Evolutionary conservation across 2,329 filamentous ascomycete species (phyloP).

Genomic region (Hypoxylon rubiginosum): DNA sequence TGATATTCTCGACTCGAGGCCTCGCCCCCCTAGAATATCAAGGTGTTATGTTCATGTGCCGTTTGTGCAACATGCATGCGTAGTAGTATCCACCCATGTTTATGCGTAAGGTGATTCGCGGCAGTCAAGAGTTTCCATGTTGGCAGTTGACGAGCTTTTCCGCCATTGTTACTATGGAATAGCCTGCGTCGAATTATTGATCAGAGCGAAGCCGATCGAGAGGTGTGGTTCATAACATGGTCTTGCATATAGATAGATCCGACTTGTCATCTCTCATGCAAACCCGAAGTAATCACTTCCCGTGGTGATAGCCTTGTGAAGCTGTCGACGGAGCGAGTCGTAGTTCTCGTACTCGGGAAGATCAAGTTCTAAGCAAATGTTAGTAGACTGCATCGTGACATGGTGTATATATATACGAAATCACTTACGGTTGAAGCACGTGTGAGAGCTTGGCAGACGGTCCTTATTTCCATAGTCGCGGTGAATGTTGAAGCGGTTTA

Average conservation of each 20-base stretch:
- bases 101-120: constrained; percentile 17
- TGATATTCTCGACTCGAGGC: not conserved
- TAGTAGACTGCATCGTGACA: constrained; percentile 48
- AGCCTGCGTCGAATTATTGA: constrained; percentile 3
- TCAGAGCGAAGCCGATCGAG: constrained; percentile 26
- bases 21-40: not conserved
- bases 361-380: constrained; percentile 81
- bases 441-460: constrained; percentile 94
- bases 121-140: no score
- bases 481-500: constrained; percentile 98
- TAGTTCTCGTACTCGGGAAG: constrained; percentile 98
- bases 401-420: constrained; percentile 3
- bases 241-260: not conserved
- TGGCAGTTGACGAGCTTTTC: no score
- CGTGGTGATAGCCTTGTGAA: constrained; percentile 97
- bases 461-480: constrained; percentile 98
- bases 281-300: constrained; percentile 98
- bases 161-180: not conserved
- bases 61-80: not conserved
- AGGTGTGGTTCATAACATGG: not conserved
- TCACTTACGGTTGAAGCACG: constrained; percentile 97
- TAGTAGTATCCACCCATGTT: not conserved
- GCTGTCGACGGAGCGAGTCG: constrained; percentile 85
- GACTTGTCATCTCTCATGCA: constrained; percentile 70
- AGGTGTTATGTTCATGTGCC: not conserved